A percentile compares a stretch with the other conserved stretches of the same genome.
Evolutionary conservation across 768 basidiomycete genomes (phyloP).

Genomic region (Suillus subluteus): DNA sequence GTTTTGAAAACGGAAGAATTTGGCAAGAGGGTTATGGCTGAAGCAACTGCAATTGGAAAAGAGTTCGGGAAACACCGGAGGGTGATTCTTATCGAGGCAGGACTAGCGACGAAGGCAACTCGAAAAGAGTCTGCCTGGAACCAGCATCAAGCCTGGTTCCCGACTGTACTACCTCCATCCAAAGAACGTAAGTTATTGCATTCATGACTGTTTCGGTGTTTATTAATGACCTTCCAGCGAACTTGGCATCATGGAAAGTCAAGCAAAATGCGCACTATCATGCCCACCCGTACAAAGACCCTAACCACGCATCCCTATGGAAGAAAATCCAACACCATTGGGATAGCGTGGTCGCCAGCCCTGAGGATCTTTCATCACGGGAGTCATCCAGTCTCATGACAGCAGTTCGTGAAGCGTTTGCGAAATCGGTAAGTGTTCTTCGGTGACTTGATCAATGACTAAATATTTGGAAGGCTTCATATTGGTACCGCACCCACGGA

Average conservation of each 20-base stretch:
- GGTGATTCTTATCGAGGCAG: slow-evolving; percentile 5
- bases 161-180: background rate
- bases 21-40: background rate
- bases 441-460: background rate
- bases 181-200: background rate
- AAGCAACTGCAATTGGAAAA: slow-evolving; percentile 5
- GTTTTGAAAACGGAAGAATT: background rate
- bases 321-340: background rate
- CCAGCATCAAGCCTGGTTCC: slow-evolving; percentile 13
- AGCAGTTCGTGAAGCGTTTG: background rate
- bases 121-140: slow-evolving; percentile 6
- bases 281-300: background rate
- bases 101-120: slow-evolving; percentile 9
- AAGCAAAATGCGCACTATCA: background rate
- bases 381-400: slow-evolving; percentile 3
- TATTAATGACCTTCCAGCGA: background rate
- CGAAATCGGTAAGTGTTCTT: background rate
- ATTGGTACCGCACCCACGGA: background rate
- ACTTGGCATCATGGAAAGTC: slow-evolving; percentile 1
- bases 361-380: background rate
- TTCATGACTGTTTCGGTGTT: background rate
- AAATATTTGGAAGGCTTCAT: slow-evolving; percentile 1
- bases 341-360: background rate
- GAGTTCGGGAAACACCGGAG: slow-evolving; percentile 4
- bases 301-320: background rate